Evolutionary conservation across 208 protist genomes (phyloP).

Genomic region (Willaertia magna): DNA sequence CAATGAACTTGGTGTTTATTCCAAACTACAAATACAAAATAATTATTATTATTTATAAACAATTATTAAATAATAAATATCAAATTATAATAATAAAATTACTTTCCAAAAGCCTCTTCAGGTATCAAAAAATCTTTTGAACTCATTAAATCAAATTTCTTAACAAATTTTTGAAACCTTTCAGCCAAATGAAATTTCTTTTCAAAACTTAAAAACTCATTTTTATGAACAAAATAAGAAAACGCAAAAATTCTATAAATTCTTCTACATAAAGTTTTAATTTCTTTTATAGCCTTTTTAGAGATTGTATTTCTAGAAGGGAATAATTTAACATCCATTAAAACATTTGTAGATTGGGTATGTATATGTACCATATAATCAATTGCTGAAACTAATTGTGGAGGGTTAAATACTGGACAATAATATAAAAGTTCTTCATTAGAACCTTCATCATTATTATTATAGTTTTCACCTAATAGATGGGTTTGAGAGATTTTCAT

Average conservation of each 20-base stretch:
- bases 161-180: not conserved
- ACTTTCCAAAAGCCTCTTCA: not conserved
- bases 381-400: not conserved
- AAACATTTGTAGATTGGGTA: not conserved
- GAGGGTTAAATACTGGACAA: not conserved
- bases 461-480: no score
- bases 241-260: constrained; percentile 10
- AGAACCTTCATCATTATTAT: not conserved
- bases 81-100: no score
- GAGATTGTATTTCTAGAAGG: not conserved
- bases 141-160: not conserved
- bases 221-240: not conserved
- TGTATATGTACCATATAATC: constrained; percentile 1
- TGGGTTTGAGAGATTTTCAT: not conserved
- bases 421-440: constrained; percentile 1
- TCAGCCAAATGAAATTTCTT: not conserved
- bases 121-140: not conserved
- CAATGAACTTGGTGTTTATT: no score
- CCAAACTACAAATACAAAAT: no score
- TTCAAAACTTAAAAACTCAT: not conserved
- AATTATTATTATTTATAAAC: no score
- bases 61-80: no score
- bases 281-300: not conserved
- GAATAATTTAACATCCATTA: not conserved
- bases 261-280: not conserved